phyloP scores from a whole-genome alignment of 2,329 filamentous ascomycete genomes.

The Ophiostoma sp. region DNA sequence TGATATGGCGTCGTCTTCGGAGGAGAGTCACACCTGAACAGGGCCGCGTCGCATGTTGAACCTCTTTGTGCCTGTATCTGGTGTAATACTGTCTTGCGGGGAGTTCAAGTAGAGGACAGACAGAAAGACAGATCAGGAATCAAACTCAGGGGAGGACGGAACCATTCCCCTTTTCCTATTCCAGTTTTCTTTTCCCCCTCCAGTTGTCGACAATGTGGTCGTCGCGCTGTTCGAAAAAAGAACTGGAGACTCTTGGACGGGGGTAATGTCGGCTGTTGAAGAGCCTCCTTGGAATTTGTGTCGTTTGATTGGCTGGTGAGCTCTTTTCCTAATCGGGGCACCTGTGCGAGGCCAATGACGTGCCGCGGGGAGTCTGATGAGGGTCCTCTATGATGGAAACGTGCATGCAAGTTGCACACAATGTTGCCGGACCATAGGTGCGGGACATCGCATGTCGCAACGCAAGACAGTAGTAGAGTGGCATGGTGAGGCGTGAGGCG shows the following conservation, averaged over 20 bases:
- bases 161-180: background rate
- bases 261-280: slow-evolving; percentile 5
- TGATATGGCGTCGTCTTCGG: background rate
- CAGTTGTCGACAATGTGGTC: background rate
- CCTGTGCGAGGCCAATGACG: slow-evolving; percentile 32
- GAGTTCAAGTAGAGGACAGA: background rate
- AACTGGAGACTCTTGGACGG: slow-evolving; percentile 7
- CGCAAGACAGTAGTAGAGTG: background rate
- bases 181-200: background rate
- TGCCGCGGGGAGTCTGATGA: background rate
- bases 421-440: background rate
- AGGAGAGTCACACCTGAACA: background rate
- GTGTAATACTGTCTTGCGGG: background rate
- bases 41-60: background rate
- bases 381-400: background rate
- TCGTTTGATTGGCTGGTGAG: slow-evolving; percentile 24
- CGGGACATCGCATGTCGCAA: background rate
- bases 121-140: background rate
- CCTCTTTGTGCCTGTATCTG: background rate
- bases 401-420: background rate
- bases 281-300: background rate
- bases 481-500: background rate
- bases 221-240: slow-evolving; percentile 13
- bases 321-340: slow-evolving; percentile 29
- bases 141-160: background rate